These are phyloP conservation scores for Entomortierella parvispora DNA, from an alignment of 192 early-diverging fungal genomes.

Conservation along the genomic window DNA sequence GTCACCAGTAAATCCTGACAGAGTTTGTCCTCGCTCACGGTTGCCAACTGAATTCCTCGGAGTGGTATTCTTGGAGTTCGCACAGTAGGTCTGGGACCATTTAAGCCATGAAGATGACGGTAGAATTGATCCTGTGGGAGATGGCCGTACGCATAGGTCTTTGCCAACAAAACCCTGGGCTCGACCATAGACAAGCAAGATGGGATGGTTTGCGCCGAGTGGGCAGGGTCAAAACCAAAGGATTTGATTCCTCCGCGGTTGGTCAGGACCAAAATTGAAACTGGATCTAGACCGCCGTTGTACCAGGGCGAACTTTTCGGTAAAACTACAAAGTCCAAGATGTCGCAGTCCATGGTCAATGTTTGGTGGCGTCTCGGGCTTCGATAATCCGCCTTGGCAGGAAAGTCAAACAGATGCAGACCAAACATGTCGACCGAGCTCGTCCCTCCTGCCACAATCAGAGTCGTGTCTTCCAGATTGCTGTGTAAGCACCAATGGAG, in stretches of 20 bases:
- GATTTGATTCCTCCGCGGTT: constrained; percentile 38
- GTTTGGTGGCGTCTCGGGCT: constrained; percentile 53
- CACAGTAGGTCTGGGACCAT: background rate
- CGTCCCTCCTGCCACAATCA: constrained; percentile 58
- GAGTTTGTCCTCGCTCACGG: constrained; percentile 46
- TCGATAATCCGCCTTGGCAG: constrained; percentile 36
- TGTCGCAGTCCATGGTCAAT: constrained; percentile 45
- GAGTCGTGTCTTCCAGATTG: constrained; percentile 37
- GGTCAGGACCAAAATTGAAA: constrained; percentile 51
- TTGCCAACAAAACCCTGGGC: constrained; percentile 45
- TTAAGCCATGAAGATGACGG: constrained; percentile 24
- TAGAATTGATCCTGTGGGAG: constrained; percentile 22
- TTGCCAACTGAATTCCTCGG: constrained; percentile 41
- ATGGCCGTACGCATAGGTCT: constrained; percentile 35
- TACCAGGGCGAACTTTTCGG: constrained; percentile 52
- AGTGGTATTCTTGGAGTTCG: constrained; percentile 49
- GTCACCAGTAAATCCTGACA: constrained; percentile 57
- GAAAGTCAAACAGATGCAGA: constrained; percentile 53
- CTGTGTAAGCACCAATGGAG: constrained; percentile 54
- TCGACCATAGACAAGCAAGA: constrained; percentile 44
- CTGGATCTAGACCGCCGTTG: constrained; percentile 43
- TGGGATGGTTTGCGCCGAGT: constrained; percentile 42
- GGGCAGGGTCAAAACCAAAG: constrained; percentile 42
- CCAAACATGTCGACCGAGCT: constrained; percentile 53
- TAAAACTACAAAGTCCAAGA: constrained; percentile 55